Evolutionary conservation across 306 rosid species (phyloP), one percentile per base, ranked within the genome.

Genomic region (Argentina anserina): DNA sequence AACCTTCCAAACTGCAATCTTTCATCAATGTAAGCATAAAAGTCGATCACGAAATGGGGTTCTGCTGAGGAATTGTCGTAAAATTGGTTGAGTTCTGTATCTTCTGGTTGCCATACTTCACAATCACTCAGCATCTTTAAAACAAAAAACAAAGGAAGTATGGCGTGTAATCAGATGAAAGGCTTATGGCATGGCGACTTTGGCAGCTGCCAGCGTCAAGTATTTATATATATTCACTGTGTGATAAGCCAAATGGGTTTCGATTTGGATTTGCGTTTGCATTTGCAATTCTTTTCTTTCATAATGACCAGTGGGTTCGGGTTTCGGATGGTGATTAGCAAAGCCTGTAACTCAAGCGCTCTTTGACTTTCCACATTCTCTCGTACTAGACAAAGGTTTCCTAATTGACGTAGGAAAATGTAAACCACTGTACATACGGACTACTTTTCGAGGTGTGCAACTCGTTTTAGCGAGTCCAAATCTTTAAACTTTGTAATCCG

Each of bases 21-120:
- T 17, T 29, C 72, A 46, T n/a, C 43, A 41, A 40, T 8, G 6
- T 26, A 28, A 56, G 21, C 55, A 71, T 14, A 39, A n/a, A 71
- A 4, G 2, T 71, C 53, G 28, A 71, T 71, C 55, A 26, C 40
- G 75, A 71, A 71, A 52, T 71, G 40, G 3, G 55, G 53, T 40
- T 58, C 58, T 2, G 36, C 11, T 3, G 75, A 28, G n/a, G 28
- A 71, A 50, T 47, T 7, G 50, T 23, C 25, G 18, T 31, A 26
- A 0, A 39, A 36, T 46, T 45, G 18, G 12, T 46, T n/a, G 37
- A 5, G 0, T 13, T 58, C 59, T 53, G 59, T 18, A 65, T 3
- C 1, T 50, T 50, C 75, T 28, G 36, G 28, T 68, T 53, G 65
- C 75, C 65, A 53, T 56, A 71, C 75, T 17, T 26, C 66, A 71